These are phyloP conservation scores for Saccharomycopsis fibuligera DNA, from an alignment of 805 yeast genomes.

Conservation along the genomic window DNA sequence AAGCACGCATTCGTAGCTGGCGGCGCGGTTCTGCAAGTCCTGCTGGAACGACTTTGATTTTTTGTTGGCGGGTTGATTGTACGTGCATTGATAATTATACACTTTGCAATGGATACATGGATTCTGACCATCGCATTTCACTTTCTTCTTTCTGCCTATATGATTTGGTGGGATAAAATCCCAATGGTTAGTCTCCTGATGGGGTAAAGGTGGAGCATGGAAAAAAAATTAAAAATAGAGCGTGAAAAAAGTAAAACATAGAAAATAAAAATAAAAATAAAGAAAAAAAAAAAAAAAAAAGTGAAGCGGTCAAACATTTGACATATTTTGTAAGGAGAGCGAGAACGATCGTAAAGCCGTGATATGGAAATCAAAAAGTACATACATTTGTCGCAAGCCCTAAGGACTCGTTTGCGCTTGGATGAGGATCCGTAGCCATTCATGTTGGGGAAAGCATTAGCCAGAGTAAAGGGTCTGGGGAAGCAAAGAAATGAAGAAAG, in stretches of 20 bases:
- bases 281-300: conserved; percentile 3
- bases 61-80: conserved; percentile 67
- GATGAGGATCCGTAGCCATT: not conserved
- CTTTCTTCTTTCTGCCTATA: conserved; percentile 52
- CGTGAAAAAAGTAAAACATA: not conserved
- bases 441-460: too few species aligned
- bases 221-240: not conserved
- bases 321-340: not conserved
- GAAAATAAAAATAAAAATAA: not conserved
- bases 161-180: not conserved
- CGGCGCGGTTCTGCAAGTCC: conserved; percentile 11
- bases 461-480: too few species aligned
- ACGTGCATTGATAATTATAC: conserved; percentile 77
- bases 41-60: conserved; percentile 30
- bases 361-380: not conserved
- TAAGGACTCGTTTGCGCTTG: conserved; percentile 58
- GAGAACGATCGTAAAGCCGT: not conserved
- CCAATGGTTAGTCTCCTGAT: not conserved
- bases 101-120: conserved; percentile 85
- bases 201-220: not conserved
- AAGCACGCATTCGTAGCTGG: conserved; percentile 31
- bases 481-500: too few species aligned
- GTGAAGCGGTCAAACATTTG: not conserved
- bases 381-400: conserved; percentile 69
- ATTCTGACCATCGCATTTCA: conserved; percentile 71